Conservation (phyloP, 208 protist genomes). For the Leptomonas pyrrhocoris region DNA sequence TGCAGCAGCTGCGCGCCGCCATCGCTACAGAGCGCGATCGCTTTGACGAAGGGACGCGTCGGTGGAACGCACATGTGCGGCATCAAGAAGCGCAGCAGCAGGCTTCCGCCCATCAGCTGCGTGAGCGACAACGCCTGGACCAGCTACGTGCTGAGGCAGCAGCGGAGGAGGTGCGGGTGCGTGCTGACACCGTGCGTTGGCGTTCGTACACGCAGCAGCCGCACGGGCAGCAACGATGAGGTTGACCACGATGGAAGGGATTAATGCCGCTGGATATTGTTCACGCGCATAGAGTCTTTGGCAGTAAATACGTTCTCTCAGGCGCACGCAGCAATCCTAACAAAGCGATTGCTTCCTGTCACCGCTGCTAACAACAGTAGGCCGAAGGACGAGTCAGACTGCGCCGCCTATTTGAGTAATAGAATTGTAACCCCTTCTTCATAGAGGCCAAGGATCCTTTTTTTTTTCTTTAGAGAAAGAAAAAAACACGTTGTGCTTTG, state of each 20-base stretch:
- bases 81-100: conserved; percentile 11
- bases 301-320: too few relatives aligned
- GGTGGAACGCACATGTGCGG: conserved; percentile 17
- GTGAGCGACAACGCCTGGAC: conserved; percentile 26
- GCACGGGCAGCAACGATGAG: not conserved
- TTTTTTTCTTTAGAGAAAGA: conserved; percentile 6
- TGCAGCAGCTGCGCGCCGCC: conserved; percentile 53
- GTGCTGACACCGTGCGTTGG: conserved; percentile 56
- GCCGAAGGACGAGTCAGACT: too few relatives aligned
- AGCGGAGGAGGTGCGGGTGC: conserved; percentile 56
- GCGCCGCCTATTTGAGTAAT: too few relatives aligned
- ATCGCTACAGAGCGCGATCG: conserved; percentile 43
- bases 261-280: too few relatives aligned
- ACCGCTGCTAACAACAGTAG: too few relatives aligned
- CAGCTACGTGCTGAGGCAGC: conserved; percentile 57
- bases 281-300: too few relatives aligned
- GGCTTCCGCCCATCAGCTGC: conserved; percentile 3
- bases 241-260: too few relatives aligned
- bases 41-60: conserved; percentile 10
- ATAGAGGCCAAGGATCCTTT: not conserved
- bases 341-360: too few relatives aligned
- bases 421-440: too few relatives aligned
- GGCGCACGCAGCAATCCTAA: too few relatives aligned
- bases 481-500: too few relatives aligned
- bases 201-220: conserved; percentile 36